Percentiles rank a stretch among this genome's conserved stretches.
phyloP scores from a whole-genome alignment of 1,284 basidiomycete genomes.

The Pseudozyma sp. region DNA sequence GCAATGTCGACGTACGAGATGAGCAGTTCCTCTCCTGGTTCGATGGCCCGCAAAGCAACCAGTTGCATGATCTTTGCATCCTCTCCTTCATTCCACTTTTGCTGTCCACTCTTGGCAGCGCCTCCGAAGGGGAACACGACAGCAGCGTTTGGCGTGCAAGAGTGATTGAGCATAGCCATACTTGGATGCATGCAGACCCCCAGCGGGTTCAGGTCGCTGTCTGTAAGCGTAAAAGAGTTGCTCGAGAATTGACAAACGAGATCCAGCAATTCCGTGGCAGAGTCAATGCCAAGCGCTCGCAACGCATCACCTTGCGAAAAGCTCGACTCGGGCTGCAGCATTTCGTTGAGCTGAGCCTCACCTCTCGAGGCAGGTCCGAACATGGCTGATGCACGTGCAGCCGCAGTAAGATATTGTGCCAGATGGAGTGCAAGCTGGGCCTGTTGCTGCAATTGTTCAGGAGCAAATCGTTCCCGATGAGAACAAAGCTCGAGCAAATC shows the following conservation, averaged over 20 bases:
- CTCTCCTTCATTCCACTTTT: conserved; percentile 26
- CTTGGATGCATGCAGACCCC: conserved; percentile 83
- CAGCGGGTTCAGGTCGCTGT: conserved; percentile 73
- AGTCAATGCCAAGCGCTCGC: conserved; percentile 41
- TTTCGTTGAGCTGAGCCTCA: conserved; percentile 30
- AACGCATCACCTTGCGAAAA: conserved; percentile 40
- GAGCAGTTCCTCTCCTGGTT: conserved; percentile 68
- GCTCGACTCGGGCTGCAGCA: conserved; percentile 31
- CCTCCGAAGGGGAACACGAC: conserved; percentile 81
- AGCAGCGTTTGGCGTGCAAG: conserved; percentile 88
- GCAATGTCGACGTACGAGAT: conserved; percentile 87
- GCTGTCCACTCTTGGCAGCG: conserved; percentile 63
- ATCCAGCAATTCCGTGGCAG: conserved; percentile 43
- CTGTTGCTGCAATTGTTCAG: conserved; percentile 32
- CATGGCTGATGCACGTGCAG: conserved; percentile 22
- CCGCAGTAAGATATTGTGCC: conserved; percentile 38
- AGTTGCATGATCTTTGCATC: conserved; percentile 73
- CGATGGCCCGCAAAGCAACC: conserved; percentile 67
- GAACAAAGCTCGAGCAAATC: conserved; percentile 42
- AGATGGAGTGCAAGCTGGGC: conserved; percentile 39
- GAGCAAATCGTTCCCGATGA: conserved; percentile 37
- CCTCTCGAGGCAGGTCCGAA: conserved; percentile 26
- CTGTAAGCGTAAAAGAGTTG: conserved; percentile 86
- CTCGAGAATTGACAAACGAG: conserved; percentile 78
- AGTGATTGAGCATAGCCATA: conserved; percentile 87